Percentiles rank a stretch among this genome's conserved stretches.
phyloP scores from a whole-genome alignment of 257 asterid genomes.

The Fraxinus quadrangulata region DNA sequence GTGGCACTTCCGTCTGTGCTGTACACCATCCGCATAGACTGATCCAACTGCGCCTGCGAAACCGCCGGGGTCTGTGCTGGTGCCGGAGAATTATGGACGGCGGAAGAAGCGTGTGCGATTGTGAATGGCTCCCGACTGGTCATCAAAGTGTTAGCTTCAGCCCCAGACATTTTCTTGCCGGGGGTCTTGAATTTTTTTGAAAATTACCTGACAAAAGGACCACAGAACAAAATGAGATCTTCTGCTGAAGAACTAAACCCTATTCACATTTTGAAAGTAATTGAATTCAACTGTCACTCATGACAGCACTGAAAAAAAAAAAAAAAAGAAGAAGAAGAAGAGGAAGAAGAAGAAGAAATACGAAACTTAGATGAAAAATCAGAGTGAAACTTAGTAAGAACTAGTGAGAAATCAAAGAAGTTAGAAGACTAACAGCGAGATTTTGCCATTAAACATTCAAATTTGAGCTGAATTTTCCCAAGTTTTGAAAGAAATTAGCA shows the following conservation, averaged over 20 bases:
- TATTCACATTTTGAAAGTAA: slow-evolving; percentile 6
- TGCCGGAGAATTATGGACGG: slow-evolving; percentile 14
- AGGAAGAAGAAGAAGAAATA: no score
- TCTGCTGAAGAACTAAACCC: slow-evolving; percentile 29
- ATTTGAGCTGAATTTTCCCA: slow-evolving; percentile 26
- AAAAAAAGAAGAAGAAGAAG: no score
- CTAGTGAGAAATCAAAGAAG: slow-evolving; percentile 24
- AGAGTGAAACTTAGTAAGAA: slow-evolving; percentile 22
- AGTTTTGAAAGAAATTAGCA: slow-evolving; percentile 34
- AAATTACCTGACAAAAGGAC: slow-evolving; percentile 21
- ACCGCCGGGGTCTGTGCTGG: slow-evolving; percentile 28
- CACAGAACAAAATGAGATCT: slow-evolving; percentile 26
- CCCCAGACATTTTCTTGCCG: slow-evolving; percentile 35
- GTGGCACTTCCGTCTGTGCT: slow-evolving; percentile 22
- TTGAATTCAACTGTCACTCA: background rate
- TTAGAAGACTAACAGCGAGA: background rate
- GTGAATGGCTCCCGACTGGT: slow-evolving; percentile 35
- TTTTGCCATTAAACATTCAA: slow-evolving; percentile 23
- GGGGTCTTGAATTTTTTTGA: slow-evolving; percentile 16
- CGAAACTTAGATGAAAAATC: background rate
- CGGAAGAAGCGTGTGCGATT: slow-evolving; percentile 6
- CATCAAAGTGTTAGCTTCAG: slow-evolving; percentile 34
- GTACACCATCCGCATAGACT: slow-evolving; percentile 39
- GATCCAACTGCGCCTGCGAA: slow-evolving; percentile 33
- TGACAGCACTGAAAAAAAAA: background rate